Evolutionary conservation across 2,329 filamentous ascomycete species (phyloP).

Genomic region (Ophiostoma quercus): DNA sequence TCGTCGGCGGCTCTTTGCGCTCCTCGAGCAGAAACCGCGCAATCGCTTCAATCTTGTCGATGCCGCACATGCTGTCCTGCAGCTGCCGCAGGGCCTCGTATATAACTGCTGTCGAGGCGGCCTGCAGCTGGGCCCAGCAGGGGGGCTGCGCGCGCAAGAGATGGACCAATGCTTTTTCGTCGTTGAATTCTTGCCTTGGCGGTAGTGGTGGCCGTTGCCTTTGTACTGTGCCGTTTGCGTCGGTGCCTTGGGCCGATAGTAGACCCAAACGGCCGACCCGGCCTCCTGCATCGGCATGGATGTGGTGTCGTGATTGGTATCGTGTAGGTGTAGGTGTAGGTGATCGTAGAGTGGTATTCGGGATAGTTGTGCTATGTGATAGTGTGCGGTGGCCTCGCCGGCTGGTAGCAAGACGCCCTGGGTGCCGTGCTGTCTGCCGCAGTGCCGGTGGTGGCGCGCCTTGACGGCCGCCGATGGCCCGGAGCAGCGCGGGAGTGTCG

Average conservation of each 20-base stretch:
- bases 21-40: constrained; percentile 55
- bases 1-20: constrained; percentile 51
- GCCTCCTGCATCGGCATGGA: background rate
- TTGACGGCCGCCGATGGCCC: constrained; percentile 29
- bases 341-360: background rate
- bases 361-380: background rate
- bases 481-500: constrained; percentile 38
- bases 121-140: constrained; percentile 22
- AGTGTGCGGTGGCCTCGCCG: background rate
- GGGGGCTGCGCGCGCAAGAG: constrained; percentile 24
- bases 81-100: constrained; percentile 41
- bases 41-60: constrained; percentile 39
- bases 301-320: background rate
- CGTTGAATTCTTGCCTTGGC: background rate
- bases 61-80: constrained; percentile 37
- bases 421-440: background rate
- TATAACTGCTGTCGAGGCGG: constrained; percentile 25
- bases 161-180: constrained; percentile 7
- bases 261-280: constrained; percentile 23
- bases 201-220: constrained; percentile 9
- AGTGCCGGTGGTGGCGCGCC: constrained; percentile 20
- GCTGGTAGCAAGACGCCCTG: background rate
- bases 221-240: background rate
- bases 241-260: background rate
- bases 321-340: background rate